phyloP scores from a whole-genome alignment of 371 early-diverging fungal genomes.

The Conidiobolus incongruus region DNA sequence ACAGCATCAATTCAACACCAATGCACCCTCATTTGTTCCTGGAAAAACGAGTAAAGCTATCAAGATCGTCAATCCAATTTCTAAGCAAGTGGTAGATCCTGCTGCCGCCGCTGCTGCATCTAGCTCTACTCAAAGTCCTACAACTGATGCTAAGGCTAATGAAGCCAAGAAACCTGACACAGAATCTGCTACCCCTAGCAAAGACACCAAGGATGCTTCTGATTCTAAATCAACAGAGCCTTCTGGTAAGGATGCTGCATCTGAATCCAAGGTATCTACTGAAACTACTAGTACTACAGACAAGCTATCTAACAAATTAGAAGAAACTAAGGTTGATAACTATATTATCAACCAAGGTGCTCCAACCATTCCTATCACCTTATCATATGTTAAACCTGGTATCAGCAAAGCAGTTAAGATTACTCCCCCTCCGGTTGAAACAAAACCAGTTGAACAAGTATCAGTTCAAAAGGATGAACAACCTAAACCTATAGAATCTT shows the following conservation, averaged over 20 bases:
- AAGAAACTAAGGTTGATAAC: conserved; percentile 12
- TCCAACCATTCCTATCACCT: too few relatives aligned
- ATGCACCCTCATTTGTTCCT: conserved; percentile 2
- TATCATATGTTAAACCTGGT: too few relatives aligned
- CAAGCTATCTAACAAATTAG: conserved; percentile 15
- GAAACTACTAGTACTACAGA: conserved; percentile 10
- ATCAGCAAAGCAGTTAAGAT: conserved; percentile 8
- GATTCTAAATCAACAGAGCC: too few relatives aligned
- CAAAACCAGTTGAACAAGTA: conserved; percentile 6
- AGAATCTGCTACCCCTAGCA: conserved; percentile 20
- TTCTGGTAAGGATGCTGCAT: too few relatives aligned
- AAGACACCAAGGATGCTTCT: too few relatives aligned
- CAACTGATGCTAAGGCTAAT: conserved; percentile 17
- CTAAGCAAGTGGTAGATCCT: conserved; percentile 2
- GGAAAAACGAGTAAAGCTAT: conserved; percentile 2
- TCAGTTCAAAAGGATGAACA: conserved; percentile 4
- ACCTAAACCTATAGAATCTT: not conserved
- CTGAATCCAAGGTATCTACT: too few relatives aligned
- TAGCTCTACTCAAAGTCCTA: conserved; percentile 3
- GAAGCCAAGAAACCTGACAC: conserved; percentile 17
- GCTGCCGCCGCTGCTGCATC: not conserved
- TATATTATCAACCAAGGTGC: conserved; percentile 10
- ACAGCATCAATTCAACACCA: not conserved
- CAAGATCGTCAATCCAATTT: conserved; percentile 4
- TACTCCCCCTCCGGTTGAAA: conserved; percentile 8